Evolutionary conservation across 208 protist genomes (phyloP).

Genomic region (Vickermania ingenoplastis): DNA sequence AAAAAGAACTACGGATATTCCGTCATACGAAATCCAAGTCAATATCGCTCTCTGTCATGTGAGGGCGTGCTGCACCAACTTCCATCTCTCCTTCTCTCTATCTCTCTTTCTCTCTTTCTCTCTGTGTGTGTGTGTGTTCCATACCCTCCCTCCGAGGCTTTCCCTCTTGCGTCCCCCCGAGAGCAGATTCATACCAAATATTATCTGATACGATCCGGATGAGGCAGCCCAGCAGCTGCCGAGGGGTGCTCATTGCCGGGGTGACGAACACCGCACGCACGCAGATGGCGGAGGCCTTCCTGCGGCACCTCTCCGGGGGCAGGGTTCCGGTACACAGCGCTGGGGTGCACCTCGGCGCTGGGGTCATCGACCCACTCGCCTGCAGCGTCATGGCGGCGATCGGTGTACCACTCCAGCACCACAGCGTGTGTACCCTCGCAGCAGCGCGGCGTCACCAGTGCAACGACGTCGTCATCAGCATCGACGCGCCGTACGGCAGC

Average conservation of each 20-base stretch:
- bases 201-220: too few relatives aligned
- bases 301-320: slow-evolving; percentile 38
- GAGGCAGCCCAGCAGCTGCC: slow-evolving; percentile 69
- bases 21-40: too few relatives aligned
- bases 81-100: too few relatives aligned
- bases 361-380: slow-evolving; percentile 55
- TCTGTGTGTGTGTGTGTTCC: too few relatives aligned
- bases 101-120: too few relatives aligned
- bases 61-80: too few relatives aligned
- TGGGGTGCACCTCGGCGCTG: slow-evolving; percentile 29
- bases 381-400: slow-evolving; percentile 37
- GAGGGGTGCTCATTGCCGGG: slow-evolving; percentile 68
- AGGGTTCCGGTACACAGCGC: slow-evolving; percentile 69
- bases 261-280: slow-evolving; percentile 67
- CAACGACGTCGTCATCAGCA: slow-evolving; percentile 79
- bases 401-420: slow-evolving; percentile 36
- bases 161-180: too few relatives aligned
- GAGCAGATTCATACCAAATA: too few relatives aligned
- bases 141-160: too few relatives aligned
- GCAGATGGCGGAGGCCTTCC: slow-evolving; percentile 76
- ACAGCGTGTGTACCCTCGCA: slow-evolving; percentile 45
- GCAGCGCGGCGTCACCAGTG: slow-evolving; percentile 40
- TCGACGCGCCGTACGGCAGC: slow-evolving; percentile 47
- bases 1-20: too few relatives aligned
- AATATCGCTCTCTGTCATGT: too few relatives aligned